phyloP scores from a whole-genome alignment of 345 rosid species.

The Gynandropsis gynandra region DNA sequence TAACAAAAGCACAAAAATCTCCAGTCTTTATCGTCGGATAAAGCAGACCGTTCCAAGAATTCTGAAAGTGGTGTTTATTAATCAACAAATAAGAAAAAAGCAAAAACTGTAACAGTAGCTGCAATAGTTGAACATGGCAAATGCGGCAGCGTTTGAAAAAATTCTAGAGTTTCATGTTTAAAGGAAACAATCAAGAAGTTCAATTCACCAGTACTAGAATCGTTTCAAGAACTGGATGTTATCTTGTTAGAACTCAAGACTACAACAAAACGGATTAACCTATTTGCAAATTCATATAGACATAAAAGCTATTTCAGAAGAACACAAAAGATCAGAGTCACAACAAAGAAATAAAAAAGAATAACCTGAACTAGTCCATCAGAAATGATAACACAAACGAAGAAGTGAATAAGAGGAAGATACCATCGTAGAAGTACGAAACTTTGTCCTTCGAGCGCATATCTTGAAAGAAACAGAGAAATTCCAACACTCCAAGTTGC shows the following conservation, averaged over 20 bases:
- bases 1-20: neutral
- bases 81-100: too few relatives aligned
- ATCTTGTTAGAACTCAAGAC: neutral
- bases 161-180: slow-evolving; percentile 3
- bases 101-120: too few relatives aligned
- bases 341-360: neutral
- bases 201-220: neutral
- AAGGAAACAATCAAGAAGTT: neutral
- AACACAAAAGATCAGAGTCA: neutral
- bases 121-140: too few relatives aligned
- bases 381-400: neutral
- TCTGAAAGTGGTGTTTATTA: neutral
- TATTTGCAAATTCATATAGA: too few relatives aligned
- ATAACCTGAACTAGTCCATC: neutral
- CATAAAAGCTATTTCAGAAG: too few relatives aligned
- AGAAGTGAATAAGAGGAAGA: slow-evolving; percentile 15
- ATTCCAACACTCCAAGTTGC: neutral
- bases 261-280: too few relatives aligned
- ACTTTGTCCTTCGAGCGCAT: slow-evolving; percentile 91
- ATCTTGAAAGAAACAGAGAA: neutral
- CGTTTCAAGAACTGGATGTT: neutral
- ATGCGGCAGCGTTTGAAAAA: neutral
- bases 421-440: slow-evolving; percentile 90
- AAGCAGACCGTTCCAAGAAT: neutral
- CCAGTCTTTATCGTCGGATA: neutral